Base-by-base conservation (phyloP, 2,329 filamentous ascomycete species). In the Sporothrix brasiliensis region DNA sequence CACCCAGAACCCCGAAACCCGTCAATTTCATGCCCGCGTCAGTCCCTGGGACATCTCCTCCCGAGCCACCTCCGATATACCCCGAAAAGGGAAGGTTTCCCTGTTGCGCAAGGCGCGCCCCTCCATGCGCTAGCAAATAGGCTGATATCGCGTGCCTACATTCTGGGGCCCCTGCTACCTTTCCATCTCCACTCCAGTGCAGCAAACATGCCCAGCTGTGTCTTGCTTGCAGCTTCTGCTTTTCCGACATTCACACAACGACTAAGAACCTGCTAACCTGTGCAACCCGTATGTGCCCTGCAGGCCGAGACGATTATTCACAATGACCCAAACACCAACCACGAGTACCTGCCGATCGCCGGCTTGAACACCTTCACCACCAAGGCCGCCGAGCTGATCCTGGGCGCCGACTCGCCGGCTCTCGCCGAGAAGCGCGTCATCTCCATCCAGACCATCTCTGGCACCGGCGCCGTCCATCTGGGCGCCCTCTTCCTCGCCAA, bases 311-410 rank as follows among this genome's bases (percentile, higher is more conserved):
- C 95, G 75, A 89, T 93, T 77, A 88, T 98, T 75, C 91, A 90
- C 80, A 91, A 91, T 79, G 93, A 97, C 81, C 93, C 94, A 78
- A 87, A 92, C 72, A 86, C 97, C 76, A 97, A 99, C 84, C 94
- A 99, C 85, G 95, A 99, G 86, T 99, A 99, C 82, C 92, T 96
- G 72, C 94, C 95, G 72, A 99, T 99, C 79, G 91, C 93, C 73
- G 95, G 95, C 78, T 87, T 98, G 72, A 83, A 90, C 70, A 86
- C 90, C 73, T 96, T 97, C 83, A 97, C 93, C 72, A 86, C 88
- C 76, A 96, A 95, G 78, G 94, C 95, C 30, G 92, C 94, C 79
- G 94, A 95, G 83, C 86, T 98, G 76, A 91, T 97, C 72, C 86
- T 98, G 44, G 94, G 95, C 75, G 80, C 82, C 74, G 88, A 91